Percentiles rank a stretch among this genome's conserved stretches.
Conservation (phyloP, 441 rosid species). For the Corymbia calophylla region DNA sequence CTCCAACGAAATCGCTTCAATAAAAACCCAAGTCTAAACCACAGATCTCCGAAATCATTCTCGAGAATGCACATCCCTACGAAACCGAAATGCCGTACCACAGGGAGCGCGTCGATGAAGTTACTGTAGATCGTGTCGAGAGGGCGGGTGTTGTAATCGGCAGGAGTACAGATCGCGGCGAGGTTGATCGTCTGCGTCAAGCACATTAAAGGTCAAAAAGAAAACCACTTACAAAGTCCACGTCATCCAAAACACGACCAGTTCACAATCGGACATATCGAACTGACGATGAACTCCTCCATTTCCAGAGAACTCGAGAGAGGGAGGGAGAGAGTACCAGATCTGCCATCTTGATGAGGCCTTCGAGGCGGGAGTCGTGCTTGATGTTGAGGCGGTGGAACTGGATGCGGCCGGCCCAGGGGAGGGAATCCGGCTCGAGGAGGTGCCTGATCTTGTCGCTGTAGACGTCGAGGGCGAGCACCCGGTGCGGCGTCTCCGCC, state of each 20-base stretch:
- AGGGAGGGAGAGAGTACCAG: conserved; percentile 38
- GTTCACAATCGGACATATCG: too few species aligned
- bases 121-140: conserved; percentile 97
- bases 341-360: conserved; percentile 96
- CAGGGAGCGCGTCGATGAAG: conserved; percentile 97
- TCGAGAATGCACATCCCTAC: not conserved
- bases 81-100: conserved; percentile 35
- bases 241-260: not conserved
- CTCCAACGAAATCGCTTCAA: not conserved
- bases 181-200: conserved; percentile 67
- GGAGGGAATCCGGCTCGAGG: conserved; percentile 52
- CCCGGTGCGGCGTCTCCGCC: conserved; percentile 79
- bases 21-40: not conserved
- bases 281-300: not conserved
- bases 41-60: not conserved
- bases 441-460: conserved; percentile 95
- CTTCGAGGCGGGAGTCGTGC: conserved; percentile 96
- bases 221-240: not conserved
- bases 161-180: conserved; percentile 99
- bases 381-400: conserved; percentile 94
- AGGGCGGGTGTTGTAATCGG: conserved; percentile 98
- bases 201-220: not conserved
- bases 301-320: not conserved
- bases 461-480: conserved; percentile 89
- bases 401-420: conserved; percentile 83